Evolutionary conservation across 208 protist species (phyloP), one percentile per base, ranked within the genome.

Genomic region (Acanthamoeba triangularis): DNA sequence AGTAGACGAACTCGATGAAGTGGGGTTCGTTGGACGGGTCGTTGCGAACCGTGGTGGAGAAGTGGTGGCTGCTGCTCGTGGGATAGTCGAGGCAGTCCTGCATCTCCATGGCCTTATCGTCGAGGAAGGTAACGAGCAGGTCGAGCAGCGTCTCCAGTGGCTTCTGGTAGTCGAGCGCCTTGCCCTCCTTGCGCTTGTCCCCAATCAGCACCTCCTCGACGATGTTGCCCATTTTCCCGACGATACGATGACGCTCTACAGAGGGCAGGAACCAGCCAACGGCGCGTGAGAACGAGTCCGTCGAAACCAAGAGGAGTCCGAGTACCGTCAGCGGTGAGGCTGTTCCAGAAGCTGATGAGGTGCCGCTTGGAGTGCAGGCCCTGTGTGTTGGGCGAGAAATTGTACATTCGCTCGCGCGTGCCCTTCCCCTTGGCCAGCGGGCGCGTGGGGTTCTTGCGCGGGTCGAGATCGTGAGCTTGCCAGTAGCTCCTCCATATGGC

Each of bases 1-100:
- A 93, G 44, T 93, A 93, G n/a, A 93, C 88, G 25, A 93, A 93
- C 88, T 93, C 88, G n/a, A 93, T 93, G 37, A 93, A 93, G 61
- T 93, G 25, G 4, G 54, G 35, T 41, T 93, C 88, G 41, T 47
- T 37, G 25, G 41, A 47, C 13, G 41, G n/a, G 25, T 56, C 23
- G 37, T 18, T 28, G 30, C 11, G 76, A 18, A 54, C 8, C 35
- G 47, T 35, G 76, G 47, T 18, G 37, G 30, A 80, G 35, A 20
- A 84, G 44, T 37, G 59, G 61, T 52, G 16, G 37, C 13, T 18
- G 20, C 16, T 93, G 30, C 0, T n/a, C 28, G 49, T 28, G 41
- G 84, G 59, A 20, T 69, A 90, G 35, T 90, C 88, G 28, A 72
- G 28, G 35, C 41, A 41, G 65, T 11, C 23, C 41, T 47, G 61